A percentile compares a stretch with the other conserved stretches of the same genome.
These are phyloP conservation scores for Globisporangium cystogenes DNA, from an alignment of 352 stramenopile genomes.

Conservation along the genomic window DNA sequence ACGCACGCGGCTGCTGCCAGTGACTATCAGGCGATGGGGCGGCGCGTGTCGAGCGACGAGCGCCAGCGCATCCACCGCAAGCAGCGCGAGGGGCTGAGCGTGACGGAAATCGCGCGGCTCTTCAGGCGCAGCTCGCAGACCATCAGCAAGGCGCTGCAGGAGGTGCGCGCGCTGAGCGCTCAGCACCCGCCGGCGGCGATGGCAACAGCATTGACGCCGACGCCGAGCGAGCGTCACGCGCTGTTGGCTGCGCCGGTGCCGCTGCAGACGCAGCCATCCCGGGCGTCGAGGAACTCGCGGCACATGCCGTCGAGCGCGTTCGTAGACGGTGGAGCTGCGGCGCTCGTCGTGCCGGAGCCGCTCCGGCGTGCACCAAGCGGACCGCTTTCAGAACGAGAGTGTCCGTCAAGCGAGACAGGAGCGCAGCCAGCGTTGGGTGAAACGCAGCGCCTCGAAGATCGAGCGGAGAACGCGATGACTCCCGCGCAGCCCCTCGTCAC, in stretches of 20 bases:
- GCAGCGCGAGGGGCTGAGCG: conserved; percentile 27
- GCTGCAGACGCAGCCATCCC: not conserved
- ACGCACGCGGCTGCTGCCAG: no score
- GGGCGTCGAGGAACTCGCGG: not conserved
- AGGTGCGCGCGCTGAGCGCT: conserved; percentile 3
- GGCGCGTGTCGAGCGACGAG: conserved; percentile 35
- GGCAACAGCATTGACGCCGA: no score
- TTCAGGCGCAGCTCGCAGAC: conserved; percentile 30
- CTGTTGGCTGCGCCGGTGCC: not conserved
- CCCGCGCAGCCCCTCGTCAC: not conserved
- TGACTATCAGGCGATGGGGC: conserved; percentile 5
- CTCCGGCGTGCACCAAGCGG: not conserved
- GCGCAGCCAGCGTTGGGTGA: not conserved
- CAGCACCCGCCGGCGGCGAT: not conserved
- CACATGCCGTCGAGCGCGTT: not conserved
- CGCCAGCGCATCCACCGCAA: conserved; percentile 30
- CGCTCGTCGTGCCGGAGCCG: not conserved
- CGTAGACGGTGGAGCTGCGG: not conserved
- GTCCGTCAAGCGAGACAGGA: not conserved
- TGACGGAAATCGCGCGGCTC: conserved; percentile 28
- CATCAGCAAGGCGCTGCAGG: conserved; percentile 28
- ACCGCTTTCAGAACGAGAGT: not conserved
- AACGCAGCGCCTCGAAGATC: not conserved
- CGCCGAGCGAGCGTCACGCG: not conserved
- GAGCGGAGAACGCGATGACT: not conserved